Percentiles rank a stretch among this genome's conserved stretches.
phyloP scores from a whole-genome alignment of 441 rosid species.

The Kokia cookei region DNA sequence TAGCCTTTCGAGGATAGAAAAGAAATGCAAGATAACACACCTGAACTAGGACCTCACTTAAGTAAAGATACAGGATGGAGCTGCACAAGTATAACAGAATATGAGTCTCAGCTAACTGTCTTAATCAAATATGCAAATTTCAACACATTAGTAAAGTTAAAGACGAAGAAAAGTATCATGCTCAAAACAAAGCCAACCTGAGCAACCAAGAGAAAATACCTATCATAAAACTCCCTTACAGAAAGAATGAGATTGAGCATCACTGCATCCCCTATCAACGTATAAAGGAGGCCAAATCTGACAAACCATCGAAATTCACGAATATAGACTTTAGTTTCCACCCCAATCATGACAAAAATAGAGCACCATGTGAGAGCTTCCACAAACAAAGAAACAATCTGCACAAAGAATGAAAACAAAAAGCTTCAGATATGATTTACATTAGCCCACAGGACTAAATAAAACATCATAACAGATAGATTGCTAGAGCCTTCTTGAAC shows the following conservation, averaged over 20 bases:
- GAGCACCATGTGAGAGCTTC: slow-evolving; percentile 91
- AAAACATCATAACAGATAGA: neutral
- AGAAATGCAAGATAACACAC: slow-evolving; percentile 38
- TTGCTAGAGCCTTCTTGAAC: neutral
- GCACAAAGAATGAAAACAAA: slow-evolving; percentile 18
- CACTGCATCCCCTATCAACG: slow-evolving; percentile 82
- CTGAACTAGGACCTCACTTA: slow-evolving; percentile 79
- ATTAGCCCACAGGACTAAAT: neutral
- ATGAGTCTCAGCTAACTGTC: slow-evolving; percentile 17
- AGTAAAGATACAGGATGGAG: slow-evolving; percentile 62
- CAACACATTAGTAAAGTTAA: neutral
- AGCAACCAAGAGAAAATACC: slow-evolving; percentile 37
- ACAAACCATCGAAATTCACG: slow-evolving; percentile 90
- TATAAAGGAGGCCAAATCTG: slow-evolving; percentile 75
- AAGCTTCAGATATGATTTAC: neutral
- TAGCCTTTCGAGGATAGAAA: slow-evolving; percentile 1
- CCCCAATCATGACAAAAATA: slow-evolving; percentile 56
- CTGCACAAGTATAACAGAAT: slow-evolving; percentile 41
- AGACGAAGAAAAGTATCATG: neutral
- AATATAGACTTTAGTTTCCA: slow-evolving; percentile 84
- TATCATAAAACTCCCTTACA: slow-evolving; percentile 58
- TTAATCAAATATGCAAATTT: neutral
- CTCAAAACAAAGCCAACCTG: neutral
- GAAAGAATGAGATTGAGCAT: slow-evolving; percentile 74
- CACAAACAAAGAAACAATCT: slow-evolving; percentile 67